Evolutionary conservation across 148 eudicot species (phyloP).

Genomic region (Persicaria maculosa): DNA sequence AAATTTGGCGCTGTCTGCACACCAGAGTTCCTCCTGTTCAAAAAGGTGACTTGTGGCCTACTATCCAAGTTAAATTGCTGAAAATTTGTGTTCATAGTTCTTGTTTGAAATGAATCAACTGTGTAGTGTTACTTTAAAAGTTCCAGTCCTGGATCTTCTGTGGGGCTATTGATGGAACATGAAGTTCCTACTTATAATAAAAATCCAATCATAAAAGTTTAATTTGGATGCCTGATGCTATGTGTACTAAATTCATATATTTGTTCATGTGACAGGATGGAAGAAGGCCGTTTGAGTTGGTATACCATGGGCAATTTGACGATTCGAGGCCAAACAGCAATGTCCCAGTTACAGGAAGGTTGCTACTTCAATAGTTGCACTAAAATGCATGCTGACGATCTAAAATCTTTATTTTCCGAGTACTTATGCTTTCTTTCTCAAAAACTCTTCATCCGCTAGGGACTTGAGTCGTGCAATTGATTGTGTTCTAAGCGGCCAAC

Average conservation of each 20-base stretch:
- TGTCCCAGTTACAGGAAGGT: constrained; percentile 82
- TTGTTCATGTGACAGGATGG: constrained; percentile 47
- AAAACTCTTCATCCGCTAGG: constrained; percentile 27
- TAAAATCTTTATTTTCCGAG: background rate
- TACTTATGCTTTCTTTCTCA: background rate
- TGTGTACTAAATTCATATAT: background rate
- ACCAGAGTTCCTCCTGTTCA: constrained; percentile 85
- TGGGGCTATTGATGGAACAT: background rate
- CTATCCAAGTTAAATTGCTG: background rate
- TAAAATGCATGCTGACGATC: background rate
- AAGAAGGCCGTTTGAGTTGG: constrained; percentile 89
- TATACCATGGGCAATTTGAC: constrained; percentile 95
- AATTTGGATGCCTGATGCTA: background rate
- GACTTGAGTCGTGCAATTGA: constrained; percentile 83
- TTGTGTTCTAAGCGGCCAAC: constrained; percentile 75
- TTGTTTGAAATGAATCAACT: background rate
- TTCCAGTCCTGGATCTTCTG: too few relatives aligned
- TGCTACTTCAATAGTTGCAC: background rate
- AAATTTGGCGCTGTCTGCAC: constrained; percentile 96
- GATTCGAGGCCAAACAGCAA: constrained; percentile 84
- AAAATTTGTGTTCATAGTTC: background rate
- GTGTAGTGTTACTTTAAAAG: too few relatives aligned
- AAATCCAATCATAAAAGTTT: background rate
- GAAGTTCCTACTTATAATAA: background rate
- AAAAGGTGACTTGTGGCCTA: constrained; percentile 42